Percentiles rank a stretch among this genome's conserved stretches.
Evolutionary conservation across 768 basidiomycete species (phyloP).

Genomic region (Collybiopsis luxurians): DNA sequence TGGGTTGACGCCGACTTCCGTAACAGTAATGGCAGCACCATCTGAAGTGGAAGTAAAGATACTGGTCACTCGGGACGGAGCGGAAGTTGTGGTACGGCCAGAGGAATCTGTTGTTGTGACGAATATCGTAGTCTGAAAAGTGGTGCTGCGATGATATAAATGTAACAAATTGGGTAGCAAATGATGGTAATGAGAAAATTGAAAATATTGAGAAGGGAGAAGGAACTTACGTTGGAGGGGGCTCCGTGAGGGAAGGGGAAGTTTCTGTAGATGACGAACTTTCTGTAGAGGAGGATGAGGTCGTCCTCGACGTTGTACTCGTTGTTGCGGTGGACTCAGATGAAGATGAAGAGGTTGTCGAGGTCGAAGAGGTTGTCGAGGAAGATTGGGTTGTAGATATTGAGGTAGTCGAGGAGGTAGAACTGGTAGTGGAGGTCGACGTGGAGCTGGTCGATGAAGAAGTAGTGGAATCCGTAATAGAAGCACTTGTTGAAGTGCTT

Average conservation of each 20-base stretch:
- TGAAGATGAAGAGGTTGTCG: slow-evolving; percentile 14
- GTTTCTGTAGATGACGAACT: slow-evolving; percentile 6
- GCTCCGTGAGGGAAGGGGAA: neutral
- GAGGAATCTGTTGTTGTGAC: slow-evolving; percentile 58
- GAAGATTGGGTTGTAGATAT: slow-evolving; percentile 17
- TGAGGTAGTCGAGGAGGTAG: slow-evolving; percentile 15
- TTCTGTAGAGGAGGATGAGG: slow-evolving; percentile 1
- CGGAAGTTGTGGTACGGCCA: slow-evolving; percentile 46
- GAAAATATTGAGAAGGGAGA: slow-evolving; percentile 21
- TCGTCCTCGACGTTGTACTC: neutral
- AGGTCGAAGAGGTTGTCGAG: slow-evolving; percentile 13
- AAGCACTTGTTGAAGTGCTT: too few species aligned
- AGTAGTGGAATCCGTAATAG: slow-evolving; percentile 17
- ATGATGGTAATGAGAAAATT: neutral
- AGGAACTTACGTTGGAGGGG: slow-evolving; percentile 10
- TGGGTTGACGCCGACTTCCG: slow-evolving; percentile 65
- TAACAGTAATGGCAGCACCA: slow-evolving; percentile 57
- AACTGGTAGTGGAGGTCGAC: slow-evolving; percentile 16
- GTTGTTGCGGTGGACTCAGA: slow-evolving; percentile 9
- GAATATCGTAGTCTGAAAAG: slow-evolving; percentile 49
- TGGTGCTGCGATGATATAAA: slow-evolving; percentile 47
- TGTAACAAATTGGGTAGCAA: too few species aligned
- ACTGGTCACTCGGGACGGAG: slow-evolving; percentile 58
- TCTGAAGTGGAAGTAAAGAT: slow-evolving; percentile 53
- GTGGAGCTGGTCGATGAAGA: slow-evolving; percentile 20